These are phyloP conservation scores for Ajuga reptans DNA, from an alignment of 305 asterid genomes.

Conservation along the genomic window DNA sequence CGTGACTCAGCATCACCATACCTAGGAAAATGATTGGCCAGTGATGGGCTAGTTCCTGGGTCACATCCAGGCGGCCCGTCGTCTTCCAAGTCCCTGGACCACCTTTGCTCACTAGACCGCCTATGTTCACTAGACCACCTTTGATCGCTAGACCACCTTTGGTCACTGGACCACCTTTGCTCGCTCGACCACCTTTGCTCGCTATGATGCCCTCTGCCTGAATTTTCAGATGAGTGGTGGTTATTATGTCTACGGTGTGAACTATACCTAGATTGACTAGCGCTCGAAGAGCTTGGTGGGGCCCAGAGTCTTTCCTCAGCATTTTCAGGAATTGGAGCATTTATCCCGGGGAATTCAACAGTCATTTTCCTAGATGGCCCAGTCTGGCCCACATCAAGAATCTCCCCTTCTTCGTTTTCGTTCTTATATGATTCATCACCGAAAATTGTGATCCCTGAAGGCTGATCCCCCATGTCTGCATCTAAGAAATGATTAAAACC, in stretches of 20 bases:
- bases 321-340: constrained; percentile 85
- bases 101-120: constrained; percentile 19
- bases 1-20: constrained; percentile 43
- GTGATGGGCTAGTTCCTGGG: constrained; percentile 52
- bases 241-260: constrained; percentile 37
- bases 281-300: constrained; percentile 33
- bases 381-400: constrained; percentile 32
- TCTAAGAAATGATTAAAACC: constrained; percentile 28
- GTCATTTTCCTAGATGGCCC: constrained; percentile 52
- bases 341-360: constrained; percentile 78
- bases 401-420: constrained; percentile 79
- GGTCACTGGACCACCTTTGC: background rate
- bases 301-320: constrained; percentile 72
- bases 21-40: constrained; percentile 38
- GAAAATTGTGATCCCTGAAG: constrained; percentile 91
- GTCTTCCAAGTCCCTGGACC: constrained; percentile 38
- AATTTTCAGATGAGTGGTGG: constrained; percentile 35
- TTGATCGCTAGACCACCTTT: background rate
- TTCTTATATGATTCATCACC: constrained; percentile 53
- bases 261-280: constrained; percentile 29
- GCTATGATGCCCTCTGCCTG: constrained; percentile 26
- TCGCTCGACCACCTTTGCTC: constrained; percentile 23
- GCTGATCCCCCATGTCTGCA: constrained; percentile 54
- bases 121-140: constrained; percentile 28
- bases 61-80: constrained; percentile 82